Conservation (phyloP, 2,329 filamentous ascomycete genomes). For the Rhinocladiella similis region DNA sequence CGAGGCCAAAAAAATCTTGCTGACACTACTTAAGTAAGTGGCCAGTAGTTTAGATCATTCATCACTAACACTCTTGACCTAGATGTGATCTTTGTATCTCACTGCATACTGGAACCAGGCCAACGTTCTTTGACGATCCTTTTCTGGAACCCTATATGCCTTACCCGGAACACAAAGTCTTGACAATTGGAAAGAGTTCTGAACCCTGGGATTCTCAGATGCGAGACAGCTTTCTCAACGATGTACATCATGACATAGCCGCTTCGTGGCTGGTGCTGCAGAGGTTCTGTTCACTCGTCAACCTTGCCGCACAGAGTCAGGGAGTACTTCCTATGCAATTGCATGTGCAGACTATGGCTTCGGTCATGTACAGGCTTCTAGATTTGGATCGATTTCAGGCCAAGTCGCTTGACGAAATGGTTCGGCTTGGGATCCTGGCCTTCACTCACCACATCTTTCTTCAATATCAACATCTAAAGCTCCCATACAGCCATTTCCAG, state of each 20-base stretch:
- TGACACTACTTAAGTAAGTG: conserved; percentile 38
- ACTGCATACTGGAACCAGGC: conserved; percentile 26
- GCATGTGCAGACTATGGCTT: conserved; percentile 37
- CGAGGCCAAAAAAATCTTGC: conserved; percentile 37
- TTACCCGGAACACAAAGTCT: conserved; percentile 25
- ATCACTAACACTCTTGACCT: neutral
- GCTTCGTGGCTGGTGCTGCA: conserved; percentile 31
- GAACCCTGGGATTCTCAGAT: neutral
- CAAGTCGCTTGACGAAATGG: conserved; percentile 35
- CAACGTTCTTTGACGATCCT: conserved; percentile 32
- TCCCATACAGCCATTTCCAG: conserved; percentile 26
- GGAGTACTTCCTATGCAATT: conserved; percentile 27
- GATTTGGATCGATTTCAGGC: conserved; percentile 32
- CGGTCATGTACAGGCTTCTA: conserved; percentile 45
- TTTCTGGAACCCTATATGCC: conserved; percentile 26
- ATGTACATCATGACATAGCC: conserved; percentile 25
- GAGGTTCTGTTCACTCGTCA: conserved; percentile 33
- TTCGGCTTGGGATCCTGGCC: conserved; percentile 43
- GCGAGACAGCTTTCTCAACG: conserved; percentile 15
- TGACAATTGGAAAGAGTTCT: conserved; percentile 5
- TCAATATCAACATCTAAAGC: conserved; percentile 35
- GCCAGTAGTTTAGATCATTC: too few species aligned
- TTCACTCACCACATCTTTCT: conserved; percentile 44
- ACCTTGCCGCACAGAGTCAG: conserved; percentile 28
- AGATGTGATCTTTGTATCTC: conserved; percentile 34